Evolutionary conservation across 305 asterid species (phyloP).

Genomic region (Salvia sclarea): DNA sequence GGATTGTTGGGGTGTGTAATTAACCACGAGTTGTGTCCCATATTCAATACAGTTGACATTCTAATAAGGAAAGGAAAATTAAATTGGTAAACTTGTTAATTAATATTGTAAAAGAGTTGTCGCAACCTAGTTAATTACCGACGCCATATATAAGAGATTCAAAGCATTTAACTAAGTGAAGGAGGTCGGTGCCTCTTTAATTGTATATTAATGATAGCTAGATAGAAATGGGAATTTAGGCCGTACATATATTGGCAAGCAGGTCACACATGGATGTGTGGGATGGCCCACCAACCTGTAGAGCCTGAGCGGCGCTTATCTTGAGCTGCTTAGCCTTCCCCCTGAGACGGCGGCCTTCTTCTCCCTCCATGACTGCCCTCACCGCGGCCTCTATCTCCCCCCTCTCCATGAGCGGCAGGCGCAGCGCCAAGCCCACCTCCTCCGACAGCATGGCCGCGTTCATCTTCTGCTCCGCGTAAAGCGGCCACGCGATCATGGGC

Average conservation of each 20-base stretch:
- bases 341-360: slow-evolving; percentile 43
- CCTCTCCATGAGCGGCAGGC: slow-evolving; percentile 49
- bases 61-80: too few relatives aligned
- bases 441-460: slow-evolving; percentile 57
- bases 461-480: slow-evolving; percentile 61
- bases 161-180: too few relatives aligned
- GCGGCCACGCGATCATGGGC: slow-evolving; percentile 80
- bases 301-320: slow-evolving; percentile 38
- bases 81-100: too few relatives aligned
- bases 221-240: too few relatives aligned
- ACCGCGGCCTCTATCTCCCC: slow-evolving; percentile 53
- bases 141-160: too few relatives aligned
- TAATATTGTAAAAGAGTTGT: too few relatives aligned
- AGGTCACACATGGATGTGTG: slow-evolving; percentile 38
- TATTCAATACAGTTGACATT: too few relatives aligned
- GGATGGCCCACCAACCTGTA: slow-evolving; percentile 47
- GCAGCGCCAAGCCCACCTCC: slow-evolving; percentile 52
- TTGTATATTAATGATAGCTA: too few relatives aligned
- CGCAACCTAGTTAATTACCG: too few relatives aligned
- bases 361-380: slow-evolving; percentile 44
- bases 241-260: slow-evolving; percentile 12
- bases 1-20: too few relatives aligned
- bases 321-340: slow-evolving; percentile 39
- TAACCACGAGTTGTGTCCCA: too few relatives aligned
- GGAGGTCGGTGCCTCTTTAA: too few relatives aligned